Percentiles rank a stretch among this genome's conserved stretches.
phyloP scores from a whole-genome alignment of 2,329 filamentous ascomycete species.

The Pezicula radicicola region DNA sequence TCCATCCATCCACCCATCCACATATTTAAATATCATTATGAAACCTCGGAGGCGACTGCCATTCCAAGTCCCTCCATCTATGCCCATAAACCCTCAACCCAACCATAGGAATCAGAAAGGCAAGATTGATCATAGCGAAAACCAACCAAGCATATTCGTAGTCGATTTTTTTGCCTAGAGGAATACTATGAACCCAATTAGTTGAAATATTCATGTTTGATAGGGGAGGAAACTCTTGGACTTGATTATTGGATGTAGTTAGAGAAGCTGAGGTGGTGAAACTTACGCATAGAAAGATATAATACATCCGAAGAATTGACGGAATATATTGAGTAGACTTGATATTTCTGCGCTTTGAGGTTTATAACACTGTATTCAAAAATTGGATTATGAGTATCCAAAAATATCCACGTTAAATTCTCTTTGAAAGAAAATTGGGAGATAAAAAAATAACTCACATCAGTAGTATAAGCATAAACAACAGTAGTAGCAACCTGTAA shows the following conservation, averaged over 20 bases:
- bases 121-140: conserved; percentile 25
- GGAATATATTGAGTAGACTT: conserved; percentile 30
- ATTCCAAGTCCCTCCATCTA: conserved; percentile 15
- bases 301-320: conserved; percentile 29
- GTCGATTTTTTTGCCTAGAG: conserved; percentile 23
- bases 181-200: conserved; percentile 18
- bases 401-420: too few relatives aligned
- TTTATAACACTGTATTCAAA: conserved; percentile 25
- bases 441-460: conserved; percentile 16
- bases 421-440: neutral
- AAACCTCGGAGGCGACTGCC: conserved; percentile 18
- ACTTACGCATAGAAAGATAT: conserved; percentile 30
- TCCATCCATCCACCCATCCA: too few relatives aligned
- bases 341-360: conserved; percentile 32
- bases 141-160: conserved; percentile 28
- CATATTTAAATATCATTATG: conserved; percentile 6
- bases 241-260: too few relatives aligned
- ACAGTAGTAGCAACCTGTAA: conserved; percentile 33
- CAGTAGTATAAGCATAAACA: conserved; percentile 31
- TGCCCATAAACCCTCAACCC: conserved; percentile 20
- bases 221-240: too few relatives aligned
- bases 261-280: too few relatives aligned
- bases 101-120: conserved; percentile 20
- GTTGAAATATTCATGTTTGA: too few relatives aligned
- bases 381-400: too few relatives aligned